A percentile compares a stretch with the other conserved stretches of the same genome.
phyloP scores from a whole-genome alignment of 2,329 filamentous ascomycete species.

The Talaromyces piceae region DNA sequence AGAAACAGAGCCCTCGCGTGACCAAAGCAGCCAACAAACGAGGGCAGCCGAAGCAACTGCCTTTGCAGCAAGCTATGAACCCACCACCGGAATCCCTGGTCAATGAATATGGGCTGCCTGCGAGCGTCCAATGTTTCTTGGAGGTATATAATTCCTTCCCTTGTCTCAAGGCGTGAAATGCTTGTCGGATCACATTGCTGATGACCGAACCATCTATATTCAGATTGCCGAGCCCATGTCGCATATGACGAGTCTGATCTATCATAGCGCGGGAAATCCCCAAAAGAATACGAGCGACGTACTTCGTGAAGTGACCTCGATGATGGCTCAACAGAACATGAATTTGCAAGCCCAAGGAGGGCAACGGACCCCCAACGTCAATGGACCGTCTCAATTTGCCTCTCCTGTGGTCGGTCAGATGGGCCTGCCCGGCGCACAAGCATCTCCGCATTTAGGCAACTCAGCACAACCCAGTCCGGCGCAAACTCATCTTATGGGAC shows the following conservation, averaged over 20 bases:
- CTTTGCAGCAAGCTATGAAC: constrained; percentile 35
- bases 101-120: constrained; percentile 48
- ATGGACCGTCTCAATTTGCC: constrained; percentile 46
- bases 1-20: constrained; percentile 53
- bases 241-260: constrained; percentile 55
- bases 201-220: constrained; percentile 13
- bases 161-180: too few species aligned
- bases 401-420: constrained; percentile 53
- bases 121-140: constrained; percentile 52
- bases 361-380: constrained; percentile 39
- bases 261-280: constrained; percentile 26
- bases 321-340: constrained; percentile 15
- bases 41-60: constrained; percentile 40
- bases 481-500: constrained; percentile 39
- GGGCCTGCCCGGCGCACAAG: constrained; percentile 39
- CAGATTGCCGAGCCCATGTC: constrained; percentile 60
- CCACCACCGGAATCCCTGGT: constrained; percentile 38
- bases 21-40: constrained; percentile 48
- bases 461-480: constrained; percentile 42
- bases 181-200: constrained; percentile 4
- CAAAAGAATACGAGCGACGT: constrained; percentile 6
- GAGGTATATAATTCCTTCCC: constrained; percentile 48
- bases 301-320: constrained; percentile 8
- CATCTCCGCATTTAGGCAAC: constrained; percentile 47
- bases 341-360: constrained; percentile 32